These are phyloP conservation scores for Phialophora chinensis DNA, from an alignment of 2,329 filamentous ascomycete species.

Conservation along the genomic window DNA sequence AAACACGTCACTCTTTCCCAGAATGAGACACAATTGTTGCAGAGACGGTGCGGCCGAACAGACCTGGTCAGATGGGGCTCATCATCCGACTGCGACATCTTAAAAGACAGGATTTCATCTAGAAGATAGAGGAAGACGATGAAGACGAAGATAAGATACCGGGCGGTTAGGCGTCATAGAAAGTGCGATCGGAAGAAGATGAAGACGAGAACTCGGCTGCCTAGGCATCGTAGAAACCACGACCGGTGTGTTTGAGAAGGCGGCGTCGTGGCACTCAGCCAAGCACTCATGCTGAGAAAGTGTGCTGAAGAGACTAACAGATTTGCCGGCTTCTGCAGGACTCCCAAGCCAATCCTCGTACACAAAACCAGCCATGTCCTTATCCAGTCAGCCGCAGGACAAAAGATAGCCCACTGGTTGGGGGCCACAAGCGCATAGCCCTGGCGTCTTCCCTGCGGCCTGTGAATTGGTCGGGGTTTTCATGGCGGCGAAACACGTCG, in stretches of 20 bases:
- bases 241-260: neutral
- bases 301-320: neutral
- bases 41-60: neutral
- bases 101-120: neutral
- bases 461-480: neutral
- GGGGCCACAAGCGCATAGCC: neutral
- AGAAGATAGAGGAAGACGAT: neutral
- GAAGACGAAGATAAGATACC: neutral
- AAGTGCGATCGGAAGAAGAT: too few relatives aligned
- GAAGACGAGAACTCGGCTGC: too few relatives aligned
- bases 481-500: neutral
- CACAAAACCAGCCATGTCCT: neutral
- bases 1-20: neutral
- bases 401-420: neutral
- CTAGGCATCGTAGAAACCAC: too few relatives aligned
- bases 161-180: too few relatives aligned
- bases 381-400: neutral
- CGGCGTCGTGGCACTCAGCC: neutral
- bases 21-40: slow-evolving; percentile 8
- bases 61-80: neutral
- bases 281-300: neutral
- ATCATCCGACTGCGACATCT: neutral
- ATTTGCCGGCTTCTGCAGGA: neutral
- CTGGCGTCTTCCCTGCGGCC: neutral
- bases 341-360: neutral